These are phyloP conservation scores for Suillus decipiens DNA, from an alignment of 768 basidiomycete species.

Conservation along the genomic window DNA sequence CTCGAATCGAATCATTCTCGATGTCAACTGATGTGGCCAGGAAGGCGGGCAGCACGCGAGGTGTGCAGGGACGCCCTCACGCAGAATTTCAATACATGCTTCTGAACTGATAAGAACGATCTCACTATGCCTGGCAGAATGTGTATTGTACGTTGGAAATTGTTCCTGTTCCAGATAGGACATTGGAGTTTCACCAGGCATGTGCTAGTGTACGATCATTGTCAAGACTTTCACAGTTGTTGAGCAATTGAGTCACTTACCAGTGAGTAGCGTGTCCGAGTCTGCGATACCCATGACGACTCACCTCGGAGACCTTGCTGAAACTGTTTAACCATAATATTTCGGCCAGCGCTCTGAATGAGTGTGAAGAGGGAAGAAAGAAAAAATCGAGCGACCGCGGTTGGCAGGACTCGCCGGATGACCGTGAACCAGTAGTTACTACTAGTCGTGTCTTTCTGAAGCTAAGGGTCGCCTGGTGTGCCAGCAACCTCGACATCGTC, in stretches of 20 bases:
- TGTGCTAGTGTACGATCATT: not conserved
- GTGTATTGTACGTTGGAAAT: not conserved
- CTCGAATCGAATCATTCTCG: no score
- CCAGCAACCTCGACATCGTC: not conserved
- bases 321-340: constrained; percentile 15
- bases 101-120: not conserved
- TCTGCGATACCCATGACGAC: not conserved
- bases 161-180: not conserved
- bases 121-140: not conserved
- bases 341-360: constrained; percentile 13
- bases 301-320: not conserved
- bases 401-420: not conserved
- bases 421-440: not conserved
- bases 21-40: no score
- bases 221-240: not conserved
- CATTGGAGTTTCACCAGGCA: not conserved
- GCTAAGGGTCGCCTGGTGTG: not conserved
- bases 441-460: not conserved
- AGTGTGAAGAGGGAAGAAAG: constrained; percentile 14
- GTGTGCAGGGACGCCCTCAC: no score
- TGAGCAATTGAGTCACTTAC: not conserved
- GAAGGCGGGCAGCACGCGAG: no score
- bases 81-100: not conserved
- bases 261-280: not conserved
- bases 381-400: not conserved